Base-by-base conservation (phyloP, 352 stramenopile species). In the Phytophthora litchii region DNA sequence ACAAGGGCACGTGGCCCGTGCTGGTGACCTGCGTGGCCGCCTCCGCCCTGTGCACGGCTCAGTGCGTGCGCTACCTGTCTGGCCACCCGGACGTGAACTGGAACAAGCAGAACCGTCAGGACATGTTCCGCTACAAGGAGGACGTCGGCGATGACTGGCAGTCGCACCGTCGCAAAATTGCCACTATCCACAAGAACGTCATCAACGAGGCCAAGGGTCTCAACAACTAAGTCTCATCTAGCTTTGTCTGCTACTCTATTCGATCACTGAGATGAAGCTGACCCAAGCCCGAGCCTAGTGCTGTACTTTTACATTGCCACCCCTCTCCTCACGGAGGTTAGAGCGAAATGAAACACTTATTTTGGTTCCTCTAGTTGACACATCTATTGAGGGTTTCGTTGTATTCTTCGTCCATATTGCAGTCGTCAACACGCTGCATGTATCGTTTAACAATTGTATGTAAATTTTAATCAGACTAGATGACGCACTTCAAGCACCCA, bases 121-220 rank as follows among this genome's bases (percentile, higher is more conserved):
- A 91, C 64, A 72, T 83, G 3, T 86, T 91, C 72, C 75, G 76
- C 34, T 87, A 91, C 74, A 83, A 89, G 67, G 63, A 70, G 20
- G 72, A 78, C 27, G 63, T 71, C 45, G 83, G 83, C 6, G 77
- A 66, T 19, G 74, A 91, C 60, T 92, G 81, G 81, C 70, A 88
- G 63, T 80, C 81, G 71, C 83, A 92, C 75, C 83, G 83, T 56
- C 81, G 81, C 56, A 75, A 71, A 67, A 72, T 92, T 54, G 83
- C 83, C 45, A 85, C 67, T 19, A 65, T 80, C 47, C 68, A 82
- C 74, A 86, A 90, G 67, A 92, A 92, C 72, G 71, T 64, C 55
- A 67, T 92, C 54, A 92, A 92, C 75, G 82, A 92, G 66, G 51
- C 79, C 70, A 92, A 92, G 75, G 76, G 78, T 17, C 60, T 91